Evolutionary conservation across 2,329 filamentous ascomycete genomes (phyloP), one percentile per base, ranked within the genome.

Genomic region (Emergomyces pasteurianus): DNA sequence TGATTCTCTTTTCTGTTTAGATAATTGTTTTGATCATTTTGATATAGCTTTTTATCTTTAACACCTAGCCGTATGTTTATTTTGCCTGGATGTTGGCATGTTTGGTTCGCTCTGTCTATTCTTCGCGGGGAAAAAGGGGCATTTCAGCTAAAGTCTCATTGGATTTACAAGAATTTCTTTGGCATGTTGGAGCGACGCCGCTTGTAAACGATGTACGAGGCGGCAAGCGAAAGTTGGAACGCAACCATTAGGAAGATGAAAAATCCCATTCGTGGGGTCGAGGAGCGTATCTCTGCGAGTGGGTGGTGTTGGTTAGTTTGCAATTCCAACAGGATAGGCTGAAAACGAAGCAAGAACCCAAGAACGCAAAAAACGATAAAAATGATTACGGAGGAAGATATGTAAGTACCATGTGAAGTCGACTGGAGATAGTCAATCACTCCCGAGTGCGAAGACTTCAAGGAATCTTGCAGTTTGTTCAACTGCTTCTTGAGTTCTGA

Each of bases 151-250:
- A 47, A 21, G 10, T 50, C 18, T 26, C 18, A 50, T 50, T 14
- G 26, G 21, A 26, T 62, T 71, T 79, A 96, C 71, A 96, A 77
- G 74, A 91, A 96, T 78, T 96, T 96, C 81, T 96, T 96, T n/a
- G 90, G 90, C 73, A 85, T 84, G 65, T 80, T 85, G 46, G 83
- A 80, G 75, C 87, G 84, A 70, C 87, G 86, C 67, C 85, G 83
- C 82, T 95, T 95, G 77, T 96, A 96, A 62, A 86, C 71, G 43
- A 90, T 73, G 71, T 92, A 96, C 0, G 80, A 82, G 1, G 75
- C 84, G 0, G 84, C 83, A 38, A 95, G 78, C 65, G 90, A 71
- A 56, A 89, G 70, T 75, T 96, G 91, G 64, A 89, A 84, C 21
- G 82, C 85, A 60, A 96, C 78, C 62, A 95, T 81, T 62, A 91